phyloP scores from a whole-genome alignment of 257 asterid genomes.

The Salvia rosmarinus region DNA sequence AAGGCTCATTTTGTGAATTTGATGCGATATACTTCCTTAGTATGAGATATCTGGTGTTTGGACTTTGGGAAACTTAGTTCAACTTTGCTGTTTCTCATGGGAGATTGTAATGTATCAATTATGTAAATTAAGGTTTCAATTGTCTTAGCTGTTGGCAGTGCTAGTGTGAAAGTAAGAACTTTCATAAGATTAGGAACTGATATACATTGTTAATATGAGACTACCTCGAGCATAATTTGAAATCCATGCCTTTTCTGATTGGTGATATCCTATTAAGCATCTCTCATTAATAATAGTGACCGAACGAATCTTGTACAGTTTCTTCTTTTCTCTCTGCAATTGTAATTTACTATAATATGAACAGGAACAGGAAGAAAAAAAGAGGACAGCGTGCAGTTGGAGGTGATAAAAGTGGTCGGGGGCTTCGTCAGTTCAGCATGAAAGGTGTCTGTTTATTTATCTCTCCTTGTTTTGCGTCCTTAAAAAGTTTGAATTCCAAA shows the following conservation, averaged over 20 bases:
- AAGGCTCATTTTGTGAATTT: slow-evolving; percentile 19
- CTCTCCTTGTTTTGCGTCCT: slow-evolving; percentile 16
- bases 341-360: slow-evolving; percentile 23
- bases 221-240: background rate
- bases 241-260: background rate
- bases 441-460: slow-evolving; percentile 57
- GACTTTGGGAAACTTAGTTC: background rate
- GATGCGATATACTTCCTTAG: background rate
- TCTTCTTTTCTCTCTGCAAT: slow-evolving; percentile 12
- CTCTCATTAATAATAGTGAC: too few relatives aligned
- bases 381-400: slow-evolving; percentile 93
- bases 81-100: slow-evolving; percentile 1
- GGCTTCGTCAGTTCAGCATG: slow-evolving; percentile 99
- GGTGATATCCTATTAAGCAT: background rate
- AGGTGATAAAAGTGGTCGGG: slow-evolving; percentile 95
- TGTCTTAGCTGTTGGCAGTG: slow-evolving; percentile 20
- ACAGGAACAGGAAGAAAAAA: slow-evolving; percentile 83
- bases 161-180: background rate
- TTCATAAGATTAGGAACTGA: slow-evolving; percentile 1
- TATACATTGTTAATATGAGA: slow-evolving; percentile 5
- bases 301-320: background rate
- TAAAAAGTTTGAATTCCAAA: slow-evolving; percentile 6
- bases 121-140: background rate
- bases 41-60: background rate
- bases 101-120: background rate